phyloP scores from a whole-genome alignment of 2,329 filamentous ascomycete species.

The Pestalotiopsis sp. region DNA sequence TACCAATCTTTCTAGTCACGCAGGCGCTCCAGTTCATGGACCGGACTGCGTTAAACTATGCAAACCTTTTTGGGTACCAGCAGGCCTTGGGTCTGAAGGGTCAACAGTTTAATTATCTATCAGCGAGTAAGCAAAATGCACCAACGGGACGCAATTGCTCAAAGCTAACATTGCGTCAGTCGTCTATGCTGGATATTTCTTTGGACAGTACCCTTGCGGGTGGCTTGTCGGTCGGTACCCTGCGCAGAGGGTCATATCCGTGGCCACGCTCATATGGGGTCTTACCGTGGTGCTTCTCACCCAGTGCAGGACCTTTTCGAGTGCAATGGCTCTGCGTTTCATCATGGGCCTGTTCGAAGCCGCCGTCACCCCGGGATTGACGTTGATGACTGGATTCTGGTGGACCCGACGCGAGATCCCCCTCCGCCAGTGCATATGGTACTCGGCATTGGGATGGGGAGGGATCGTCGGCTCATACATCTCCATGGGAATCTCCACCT shows the following conservation, averaged over 20 bases:
- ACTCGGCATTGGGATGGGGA: conserved; percentile 29
- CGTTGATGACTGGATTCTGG: conserved; percentile 39
- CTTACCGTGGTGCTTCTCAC: conserved; percentile 35
- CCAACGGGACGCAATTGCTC: neutral
- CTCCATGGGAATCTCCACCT: conserved; percentile 29
- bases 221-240: conserved; percentile 40
- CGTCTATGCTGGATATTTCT: conserved; percentile 42
- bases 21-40: conserved; percentile 35
- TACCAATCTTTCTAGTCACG: conserved; percentile 33
- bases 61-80: conserved; percentile 38
- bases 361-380: conserved; percentile 28
- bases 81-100: conserved; percentile 34
- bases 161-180: conserved; percentile 22
- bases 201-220: conserved; percentile 43
- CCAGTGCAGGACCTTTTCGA: conserved; percentile 27
- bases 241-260: conserved; percentile 36
- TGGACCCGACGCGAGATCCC: conserved; percentile 37
- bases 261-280: conserved; percentile 36
- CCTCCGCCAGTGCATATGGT: conserved; percentile 38
- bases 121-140: conserved; percentile 27
- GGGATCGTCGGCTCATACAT: conserved; percentile 18
- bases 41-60: conserved; percentile 34
- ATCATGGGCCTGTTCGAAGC: conserved; percentile 30
- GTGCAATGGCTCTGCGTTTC: conserved; percentile 25
- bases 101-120: conserved; percentile 37